Percentiles rank a stretch among this genome's conserved stretches.
These are phyloP conservation scores for Neonothopanus nambi DNA, from an alignment of 1,284 basidiomycete genomes.

Conservation along the genomic window DNA sequence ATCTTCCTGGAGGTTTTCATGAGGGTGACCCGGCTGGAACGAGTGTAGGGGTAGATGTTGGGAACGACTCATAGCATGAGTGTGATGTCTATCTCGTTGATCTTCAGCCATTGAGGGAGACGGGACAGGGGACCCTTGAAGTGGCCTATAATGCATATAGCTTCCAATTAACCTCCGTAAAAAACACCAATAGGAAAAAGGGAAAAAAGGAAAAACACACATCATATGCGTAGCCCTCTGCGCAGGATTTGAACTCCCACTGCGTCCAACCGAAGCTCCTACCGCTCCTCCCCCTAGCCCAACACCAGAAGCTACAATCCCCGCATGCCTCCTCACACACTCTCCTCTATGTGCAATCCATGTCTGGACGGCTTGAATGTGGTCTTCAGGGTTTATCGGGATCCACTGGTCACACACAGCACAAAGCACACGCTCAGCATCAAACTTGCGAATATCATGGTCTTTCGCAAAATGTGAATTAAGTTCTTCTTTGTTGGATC, in stretches of 20 bases:
- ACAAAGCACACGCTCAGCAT: conserved; percentile 68
- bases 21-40: neutral
- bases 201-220: neutral
- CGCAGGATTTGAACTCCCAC: no score
- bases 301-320: neutral
- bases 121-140: neutral
- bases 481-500: no score
- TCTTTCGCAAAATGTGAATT: conserved; percentile 60
- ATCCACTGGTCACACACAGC: conserved; percentile 69
- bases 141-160: neutral
- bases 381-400: conserved; percentile 50
- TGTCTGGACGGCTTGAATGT: conserved; percentile 49
- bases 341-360: conserved; percentile 52
- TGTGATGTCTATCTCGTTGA: neutral
- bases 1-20: neutral
- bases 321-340: conserved; percentile 38
- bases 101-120: neutral
- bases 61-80: neutral
- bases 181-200: no score
- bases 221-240: neutral
- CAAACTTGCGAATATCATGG: conserved; percentile 67
- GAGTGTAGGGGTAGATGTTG: neutral
- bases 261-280: neutral
- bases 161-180: no score
- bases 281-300: neutral